These are phyloP conservation scores for Amphirosellinia nigrospora DNA, from an alignment of 495 filamentous ascomycete species.

Conservation along the genomic window DNA sequence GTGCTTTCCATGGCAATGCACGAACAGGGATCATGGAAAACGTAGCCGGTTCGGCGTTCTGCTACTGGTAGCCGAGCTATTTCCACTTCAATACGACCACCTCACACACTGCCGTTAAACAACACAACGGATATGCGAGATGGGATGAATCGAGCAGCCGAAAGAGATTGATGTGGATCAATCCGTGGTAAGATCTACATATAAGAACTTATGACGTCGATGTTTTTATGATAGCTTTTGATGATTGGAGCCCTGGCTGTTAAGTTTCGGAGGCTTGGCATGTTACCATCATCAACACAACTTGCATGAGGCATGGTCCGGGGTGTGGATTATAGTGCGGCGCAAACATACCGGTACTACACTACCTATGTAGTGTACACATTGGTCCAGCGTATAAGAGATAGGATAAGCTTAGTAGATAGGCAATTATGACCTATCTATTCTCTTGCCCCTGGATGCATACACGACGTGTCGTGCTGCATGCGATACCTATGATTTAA, in stretches of 20 bases:
- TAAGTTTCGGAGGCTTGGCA: not conserved
- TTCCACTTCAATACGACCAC: not conserved
- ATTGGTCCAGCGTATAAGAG: not conserved
- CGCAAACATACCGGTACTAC: not conserved
- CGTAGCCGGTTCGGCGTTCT: not conserved
- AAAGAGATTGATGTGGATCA: not conserved
- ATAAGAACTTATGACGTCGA: slow-evolving; percentile 17
- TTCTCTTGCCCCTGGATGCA: slow-evolving; percentile 23
- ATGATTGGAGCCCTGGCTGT: slow-evolving; percentile 1
- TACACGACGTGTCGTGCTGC: slow-evolving; percentile 40
- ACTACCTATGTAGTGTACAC: no score
- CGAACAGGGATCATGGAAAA: slow-evolving; percentile 9
- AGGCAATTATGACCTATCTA: not conserved
- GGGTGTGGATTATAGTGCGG: not conserved
- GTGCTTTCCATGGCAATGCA: slow-evolving; percentile 14
- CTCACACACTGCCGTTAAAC: not conserved
- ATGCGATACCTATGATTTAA: not conserved
- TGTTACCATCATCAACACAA: not conserved
- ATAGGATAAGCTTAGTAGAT: not conserved
- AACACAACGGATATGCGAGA: not conserved
- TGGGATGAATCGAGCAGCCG: not conserved
- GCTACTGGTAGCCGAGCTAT: not conserved
- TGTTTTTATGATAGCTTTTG: not conserved
- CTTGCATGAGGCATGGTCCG: slow-evolving; percentile 1
- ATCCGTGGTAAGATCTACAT: not conserved